Evolutionary conservation across 2,329 filamentous ascomycete species (phyloP).

Genomic region (Arthrobotrys conoides): DNA sequence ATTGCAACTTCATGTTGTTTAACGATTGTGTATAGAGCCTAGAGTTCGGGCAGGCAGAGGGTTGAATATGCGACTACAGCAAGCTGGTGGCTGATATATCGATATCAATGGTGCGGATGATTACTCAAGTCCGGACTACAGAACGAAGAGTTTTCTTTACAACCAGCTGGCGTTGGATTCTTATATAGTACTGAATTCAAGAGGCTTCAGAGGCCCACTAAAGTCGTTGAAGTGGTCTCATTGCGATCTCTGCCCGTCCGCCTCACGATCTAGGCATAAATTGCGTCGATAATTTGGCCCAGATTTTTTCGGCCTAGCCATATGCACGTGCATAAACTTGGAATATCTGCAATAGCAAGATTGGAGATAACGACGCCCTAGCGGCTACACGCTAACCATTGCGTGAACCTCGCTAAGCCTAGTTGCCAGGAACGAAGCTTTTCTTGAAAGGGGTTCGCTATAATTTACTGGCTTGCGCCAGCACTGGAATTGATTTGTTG

Average conservation of each 20-base stretch:
- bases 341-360: conserved; percentile 7
- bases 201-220: neutral
- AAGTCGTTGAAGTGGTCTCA: neutral
- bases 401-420: conserved; percentile 18
- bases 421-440: neutral
- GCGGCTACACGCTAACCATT: conserved; percentile 21
- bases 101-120: neutral
- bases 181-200: conserved; percentile 1
- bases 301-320: neutral
- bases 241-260: conserved; percentile 1
- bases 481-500: conserved; percentile 11
- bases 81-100: neutral
- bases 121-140: neutral
- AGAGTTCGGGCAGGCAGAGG: neutral
- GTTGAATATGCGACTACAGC: conserved; percentile 4
- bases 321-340: conserved; percentile 5
- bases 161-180: neutral
- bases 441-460: neutral
- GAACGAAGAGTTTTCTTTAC: neutral
- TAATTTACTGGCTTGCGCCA: conserved; percentile 6
- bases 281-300: neutral
- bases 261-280: conserved; percentile 9
- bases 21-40: neutral
- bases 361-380: conserved; percentile 8
- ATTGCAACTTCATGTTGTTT: conserved; percentile 19